These are phyloP conservation scores for Ustilago cynodontis DNA, from an alignment of 1,284 basidiomycete species.

Conservation along the genomic window DNA sequence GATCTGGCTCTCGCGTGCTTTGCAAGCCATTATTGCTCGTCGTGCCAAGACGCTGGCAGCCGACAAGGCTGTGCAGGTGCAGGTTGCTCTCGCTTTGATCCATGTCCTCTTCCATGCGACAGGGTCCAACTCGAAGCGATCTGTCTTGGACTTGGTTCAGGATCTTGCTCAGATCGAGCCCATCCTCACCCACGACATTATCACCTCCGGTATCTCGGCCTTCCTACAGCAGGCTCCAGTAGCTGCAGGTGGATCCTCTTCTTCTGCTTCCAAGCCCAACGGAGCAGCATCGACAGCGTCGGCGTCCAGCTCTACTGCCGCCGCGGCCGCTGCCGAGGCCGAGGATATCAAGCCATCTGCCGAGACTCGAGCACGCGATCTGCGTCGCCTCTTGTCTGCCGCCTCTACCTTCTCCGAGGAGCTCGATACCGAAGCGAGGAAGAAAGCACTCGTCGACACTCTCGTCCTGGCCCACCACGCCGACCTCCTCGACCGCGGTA, in stretches of 20 bases:
- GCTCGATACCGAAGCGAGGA: conserved; percentile 26
- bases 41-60: conserved; percentile 14
- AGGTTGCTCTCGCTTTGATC: conserved; percentile 47
- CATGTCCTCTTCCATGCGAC: conserved; percentile 52
- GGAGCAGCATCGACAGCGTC: conserved; percentile 19
- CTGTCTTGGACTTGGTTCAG: conserved; percentile 26
- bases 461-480: conserved; percentile 65
- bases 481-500: conserved; percentile 53
- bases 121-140: conserved; percentile 33
- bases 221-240: conserved; percentile 39
- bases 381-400: conserved; percentile 51
- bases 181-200: conserved; percentile 41
- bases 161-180: conserved; percentile 30
- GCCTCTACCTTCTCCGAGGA: conserved; percentile 48
- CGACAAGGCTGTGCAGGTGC: conserved; percentile 42
- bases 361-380: conserved; percentile 45
- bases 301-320: conserved; percentile 16
- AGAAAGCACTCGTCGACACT: conserved; percentile 57
- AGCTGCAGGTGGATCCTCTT: conserved; percentile 1
- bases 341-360: conserved; percentile 47
- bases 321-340: conserved; percentile 27
- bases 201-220: conserved; percentile 42
- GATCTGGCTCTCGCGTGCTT: conserved; percentile 56
- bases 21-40: conserved; percentile 38
- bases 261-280: conserved; percentile 25